phyloP scores from a whole-genome alignment of 768 basidiomycete species.

The Tylopilus cervinicoccineus region DNA sequence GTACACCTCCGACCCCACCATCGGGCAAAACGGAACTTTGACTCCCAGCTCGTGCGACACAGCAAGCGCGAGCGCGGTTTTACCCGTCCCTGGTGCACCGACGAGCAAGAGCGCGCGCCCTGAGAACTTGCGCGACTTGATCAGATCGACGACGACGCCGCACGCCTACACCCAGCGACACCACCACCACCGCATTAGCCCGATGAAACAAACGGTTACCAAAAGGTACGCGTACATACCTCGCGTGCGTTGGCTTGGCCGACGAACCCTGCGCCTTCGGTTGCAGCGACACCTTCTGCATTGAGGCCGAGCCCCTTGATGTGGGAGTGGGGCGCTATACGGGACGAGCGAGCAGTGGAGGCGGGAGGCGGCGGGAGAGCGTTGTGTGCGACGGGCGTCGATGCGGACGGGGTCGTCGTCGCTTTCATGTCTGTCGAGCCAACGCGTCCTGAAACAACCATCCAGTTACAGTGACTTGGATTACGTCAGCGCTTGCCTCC shows the following conservation, averaged over 20 bases:
- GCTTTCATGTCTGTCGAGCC: constrained; percentile 28
- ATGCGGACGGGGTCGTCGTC: constrained; percentile 43
- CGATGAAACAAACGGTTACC: too few relatives aligned
- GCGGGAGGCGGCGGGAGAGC: constrained; percentile 67
- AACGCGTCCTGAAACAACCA: not conserved
- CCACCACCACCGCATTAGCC: too few relatives aligned
- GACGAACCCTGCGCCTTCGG: constrained; percentile 81
- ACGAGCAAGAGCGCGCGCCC: constrained; percentile 90
- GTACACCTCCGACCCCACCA: constrained; percentile 98
- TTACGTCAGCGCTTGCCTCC: too few relatives aligned
- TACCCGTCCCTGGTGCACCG: constrained; percentile 96
- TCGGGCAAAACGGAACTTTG: constrained; percentile 97
- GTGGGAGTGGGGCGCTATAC: constrained; percentile 88
- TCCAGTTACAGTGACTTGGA: too few relatives aligned
- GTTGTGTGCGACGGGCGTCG: constrained; percentile 64
- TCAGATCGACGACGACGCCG: constrained; percentile 83
- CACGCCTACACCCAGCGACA: constrained; percentile 73
- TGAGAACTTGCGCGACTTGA: constrained; percentile 90
- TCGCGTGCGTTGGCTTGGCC: constrained; percentile 90
- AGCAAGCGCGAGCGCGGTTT: constrained; percentile 95
- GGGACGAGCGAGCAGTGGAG: constrained; percentile 5
- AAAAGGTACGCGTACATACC: constrained; percentile 54
- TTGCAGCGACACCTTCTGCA: constrained; percentile 72
- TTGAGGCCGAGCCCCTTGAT: constrained; percentile 94
- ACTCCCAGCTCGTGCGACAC: constrained; percentile 90